Conservation (phyloP, 306 rosid species). For the Macrotyloma uniflorum region DNA sequence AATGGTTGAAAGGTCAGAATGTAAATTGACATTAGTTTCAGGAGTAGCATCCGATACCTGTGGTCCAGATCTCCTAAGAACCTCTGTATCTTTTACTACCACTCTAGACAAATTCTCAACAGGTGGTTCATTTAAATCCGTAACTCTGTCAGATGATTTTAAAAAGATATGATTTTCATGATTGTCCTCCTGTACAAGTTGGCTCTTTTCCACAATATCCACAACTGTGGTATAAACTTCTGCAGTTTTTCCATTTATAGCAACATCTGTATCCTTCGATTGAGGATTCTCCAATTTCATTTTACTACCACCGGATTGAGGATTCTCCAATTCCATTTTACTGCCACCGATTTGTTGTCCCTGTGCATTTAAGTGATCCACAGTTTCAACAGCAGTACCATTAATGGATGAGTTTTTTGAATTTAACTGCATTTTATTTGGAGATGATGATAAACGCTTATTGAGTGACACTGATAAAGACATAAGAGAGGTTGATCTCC, state of each 20-base stretch:
- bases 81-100: conserved; percentile 28
- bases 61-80: conserved; percentile 33
- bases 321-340: conserved; percentile 30
- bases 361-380: conserved; percentile 33
- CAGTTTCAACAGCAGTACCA: conserved; percentile 38
- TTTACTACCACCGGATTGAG: conserved; percentile 34
- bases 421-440: conserved; percentile 40
- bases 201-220: conserved; percentile 39
- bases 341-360: conserved; percentile 37
- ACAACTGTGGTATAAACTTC: conserved; percentile 18
- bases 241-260: conserved; percentile 39
- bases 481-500: no score
- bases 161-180: conserved; percentile 15
- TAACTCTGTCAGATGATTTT: conserved; percentile 27
- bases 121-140: conserved; percentile 35
- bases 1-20: conserved; percentile 42
- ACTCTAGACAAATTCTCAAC: conserved; percentile 41
- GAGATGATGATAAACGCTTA: conserved; percentile 37
- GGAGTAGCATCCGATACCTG: conserved; percentile 35
- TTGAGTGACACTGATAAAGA: conserved; percentile 54
- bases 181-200: conserved; percentile 36
- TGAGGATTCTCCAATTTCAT: conserved; percentile 34
- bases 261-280: conserved; percentile 27
- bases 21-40: conserved; percentile 31
- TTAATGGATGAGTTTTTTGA: conserved; percentile 38